Evolutionary conservation across 192 early-diverging fungal genomes (phyloP).

Genomic region (Podila clonocystis): DNA sequence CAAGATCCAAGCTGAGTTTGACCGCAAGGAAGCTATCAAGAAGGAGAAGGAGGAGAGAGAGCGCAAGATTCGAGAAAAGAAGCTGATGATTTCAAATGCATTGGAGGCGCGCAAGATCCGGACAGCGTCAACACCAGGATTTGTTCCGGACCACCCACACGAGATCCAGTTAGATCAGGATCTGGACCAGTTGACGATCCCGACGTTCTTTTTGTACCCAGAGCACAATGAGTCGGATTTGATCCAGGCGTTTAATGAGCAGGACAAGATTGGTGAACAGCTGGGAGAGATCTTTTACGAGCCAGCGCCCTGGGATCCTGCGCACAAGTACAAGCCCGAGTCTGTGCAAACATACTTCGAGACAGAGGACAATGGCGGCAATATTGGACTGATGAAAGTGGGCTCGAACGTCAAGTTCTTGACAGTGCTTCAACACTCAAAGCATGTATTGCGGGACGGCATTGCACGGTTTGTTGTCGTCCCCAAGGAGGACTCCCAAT

Average conservation of each 20-base stretch:
- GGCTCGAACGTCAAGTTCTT: slow-evolving; percentile 69
- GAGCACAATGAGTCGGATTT: slow-evolving; percentile 92
- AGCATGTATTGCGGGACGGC: slow-evolving; percentile 84
- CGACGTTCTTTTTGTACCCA: slow-evolving; percentile 95
- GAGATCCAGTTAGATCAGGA: slow-evolving; percentile 68
- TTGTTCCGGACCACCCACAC: slow-evolving; percentile 54
- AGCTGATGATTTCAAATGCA: slow-evolving; percentile 37
- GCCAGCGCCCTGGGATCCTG: slow-evolving; percentile 86
- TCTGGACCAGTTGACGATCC: slow-evolving; percentile 73
- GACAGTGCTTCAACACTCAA: slow-evolving; percentile 67
- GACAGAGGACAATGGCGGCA: slow-evolving; percentile 56
- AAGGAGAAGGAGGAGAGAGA: slow-evolving; percentile 56
- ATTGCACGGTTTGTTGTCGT: slow-evolving; percentile 89
- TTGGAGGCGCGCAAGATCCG: slow-evolving; percentile 56
- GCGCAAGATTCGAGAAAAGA: slow-evolving; percentile 57
- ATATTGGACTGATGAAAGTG: slow-evolving; percentile 70
- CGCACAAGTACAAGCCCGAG: slow-evolving; percentile 72
- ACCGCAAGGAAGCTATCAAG: slow-evolving; percentile 32
- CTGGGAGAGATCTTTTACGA: slow-evolving; percentile 83
- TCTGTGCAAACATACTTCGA: slow-evolving; percentile 87
- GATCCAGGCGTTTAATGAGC: slow-evolving; percentile 87
- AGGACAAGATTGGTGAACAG: slow-evolving; percentile 84
- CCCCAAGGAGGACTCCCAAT: slow-evolving; percentile 59
- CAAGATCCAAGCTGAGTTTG: slow-evolving; percentile 47
- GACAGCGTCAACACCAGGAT: slow-evolving; percentile 51